phyloP scores from a whole-genome alignment of 257 asterid genomes.

The Catharanthus roseus region DNA sequence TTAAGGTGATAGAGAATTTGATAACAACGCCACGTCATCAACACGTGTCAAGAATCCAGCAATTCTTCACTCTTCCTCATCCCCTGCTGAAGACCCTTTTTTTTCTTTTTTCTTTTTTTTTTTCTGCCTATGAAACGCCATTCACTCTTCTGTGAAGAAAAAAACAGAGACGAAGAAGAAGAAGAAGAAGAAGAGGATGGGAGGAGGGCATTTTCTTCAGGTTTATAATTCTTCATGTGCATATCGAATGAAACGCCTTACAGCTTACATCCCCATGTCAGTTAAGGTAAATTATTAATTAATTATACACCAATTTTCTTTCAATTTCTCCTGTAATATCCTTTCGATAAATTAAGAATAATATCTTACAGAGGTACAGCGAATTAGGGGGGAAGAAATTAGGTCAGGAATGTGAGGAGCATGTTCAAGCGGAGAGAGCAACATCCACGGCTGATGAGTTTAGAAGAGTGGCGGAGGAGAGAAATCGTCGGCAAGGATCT shows the following conservation, averaged over 20 bases:
- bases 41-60: background rate
- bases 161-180: background rate
- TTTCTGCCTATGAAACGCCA: too few species aligned
- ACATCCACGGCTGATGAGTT: constrained; percentile 3
- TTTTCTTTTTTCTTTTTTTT: too few species aligned
- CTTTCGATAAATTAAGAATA: too few species aligned
- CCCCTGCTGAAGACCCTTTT: too few species aligned
- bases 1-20: too few species aligned
- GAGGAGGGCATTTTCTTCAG: background rate
- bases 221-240: background rate
- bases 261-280: constrained; percentile 1
- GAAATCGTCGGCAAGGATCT: background rate
- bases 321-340: too few species aligned
- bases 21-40: background rate
- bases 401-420: background rate
- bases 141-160: too few species aligned
- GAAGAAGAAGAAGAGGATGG: background rate
- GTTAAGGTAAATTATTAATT: background rate
- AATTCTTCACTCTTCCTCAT: background rate
- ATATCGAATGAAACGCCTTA: background rate
- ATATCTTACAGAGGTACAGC: constrained; percentile 1
- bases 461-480: constrained; percentile 4
- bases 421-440: constrained; percentile 8
- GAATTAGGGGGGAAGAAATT: background rate
- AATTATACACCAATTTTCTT: too few species aligned